Evolutionary conservation across 1,284 basidiomycete species (phyloP), one percentile per base, ranked within the genome.

Genomic region (Ceratobasidium sp.): DNA sequence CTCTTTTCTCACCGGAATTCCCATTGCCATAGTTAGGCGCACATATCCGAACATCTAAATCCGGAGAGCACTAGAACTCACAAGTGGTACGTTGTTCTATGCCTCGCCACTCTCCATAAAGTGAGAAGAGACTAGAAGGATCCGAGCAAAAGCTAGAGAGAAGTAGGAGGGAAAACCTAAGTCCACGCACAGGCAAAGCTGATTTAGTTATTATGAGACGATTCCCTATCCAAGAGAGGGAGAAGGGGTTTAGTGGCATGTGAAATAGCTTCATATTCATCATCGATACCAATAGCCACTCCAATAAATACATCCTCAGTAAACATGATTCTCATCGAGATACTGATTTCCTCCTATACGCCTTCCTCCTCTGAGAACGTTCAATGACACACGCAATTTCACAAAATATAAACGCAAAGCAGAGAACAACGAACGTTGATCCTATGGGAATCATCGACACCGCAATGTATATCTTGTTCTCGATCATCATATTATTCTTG

Each of bases 1-100:
- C 0, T 76, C 82, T 0, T 78, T 87, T 8, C 80, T 84, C 50
- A 80, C 80, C 9, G 77, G 75, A 3, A 48, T 73, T 18, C 76
- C 77, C n/a, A 81, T 80, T 4, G 78, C 79, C 2, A 76, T 78
- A 45, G 70, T 79, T 77, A 0, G 76, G 76, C 12, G 45, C 60
- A 5, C 76, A 76, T 46, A 57, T 64, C 21, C 67, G 41, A 10
- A 61, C 61, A 10, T 9, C 80, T 0, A 75, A 79, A 55, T 79
- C 80, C 0, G 82, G 82, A 21, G 10, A 41, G n/a, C 43, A 55
- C 21, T 2, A 32, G 14, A 30, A 18, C n/a, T 23, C 21, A 26
- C 32, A 30, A 3, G 50, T 5, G 16, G 5, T 16, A n/a, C n/a
- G 30, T 1, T 9, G 18, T 1, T 3, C 30, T 46, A 53, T 67